phyloP scores from a whole-genome alignment of 2,329 filamentous ascomycete genomes.

The Graphiopsis chlorocephala region DNA sequence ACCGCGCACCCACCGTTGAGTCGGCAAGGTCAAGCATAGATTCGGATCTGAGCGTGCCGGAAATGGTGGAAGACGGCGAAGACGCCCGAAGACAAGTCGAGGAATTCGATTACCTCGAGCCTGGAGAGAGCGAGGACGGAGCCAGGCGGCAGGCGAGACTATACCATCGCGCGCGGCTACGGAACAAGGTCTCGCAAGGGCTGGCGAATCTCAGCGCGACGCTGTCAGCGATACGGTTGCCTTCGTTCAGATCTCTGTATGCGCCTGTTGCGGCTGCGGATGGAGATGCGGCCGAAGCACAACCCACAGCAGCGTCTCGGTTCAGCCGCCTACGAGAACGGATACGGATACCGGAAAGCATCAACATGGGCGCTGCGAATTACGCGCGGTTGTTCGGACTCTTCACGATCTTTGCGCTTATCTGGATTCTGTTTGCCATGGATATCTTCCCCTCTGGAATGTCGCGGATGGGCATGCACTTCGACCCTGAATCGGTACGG shows the following conservation, averaged over 20 bases:
- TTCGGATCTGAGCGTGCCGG: constrained; percentile 49
- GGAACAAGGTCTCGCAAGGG: constrained; percentile 54
- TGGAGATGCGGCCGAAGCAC: constrained; percentile 9
- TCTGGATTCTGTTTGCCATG: constrained; percentile 83
- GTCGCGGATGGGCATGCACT: constrained; percentile 65
- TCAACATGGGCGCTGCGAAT: constrained; percentile 59
- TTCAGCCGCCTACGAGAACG: constrained; percentile 2
- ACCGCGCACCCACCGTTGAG: constrained; percentile 79
- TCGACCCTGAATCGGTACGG: constrained; percentile 79
- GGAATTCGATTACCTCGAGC: constrained; percentile 81
- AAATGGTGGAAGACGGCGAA: constrained; percentile 52
- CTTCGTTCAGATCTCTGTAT: constrained; percentile 47
- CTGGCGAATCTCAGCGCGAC: constrained; percentile 56
- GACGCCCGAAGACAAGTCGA: constrained; percentile 72
- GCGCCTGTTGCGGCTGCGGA: constrained; percentile 25
- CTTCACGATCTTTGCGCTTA: constrained; percentile 69
- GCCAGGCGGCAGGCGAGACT: constrained; percentile 25
- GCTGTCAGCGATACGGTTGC: constrained; percentile 56
- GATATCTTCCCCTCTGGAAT: constrained; percentile 73
- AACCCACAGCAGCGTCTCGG: neutral
- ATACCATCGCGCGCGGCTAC: constrained; percentile 41
- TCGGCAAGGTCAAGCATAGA: constrained; percentile 64
- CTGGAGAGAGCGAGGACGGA: constrained; percentile 26
- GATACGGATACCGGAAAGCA: constrained; percentile 37
- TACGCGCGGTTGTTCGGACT: constrained; percentile 72